These are phyloP conservation scores for Candida lessepsii DNA, from an alignment of 805 yeast species.

Conservation along the genomic window DNA sequence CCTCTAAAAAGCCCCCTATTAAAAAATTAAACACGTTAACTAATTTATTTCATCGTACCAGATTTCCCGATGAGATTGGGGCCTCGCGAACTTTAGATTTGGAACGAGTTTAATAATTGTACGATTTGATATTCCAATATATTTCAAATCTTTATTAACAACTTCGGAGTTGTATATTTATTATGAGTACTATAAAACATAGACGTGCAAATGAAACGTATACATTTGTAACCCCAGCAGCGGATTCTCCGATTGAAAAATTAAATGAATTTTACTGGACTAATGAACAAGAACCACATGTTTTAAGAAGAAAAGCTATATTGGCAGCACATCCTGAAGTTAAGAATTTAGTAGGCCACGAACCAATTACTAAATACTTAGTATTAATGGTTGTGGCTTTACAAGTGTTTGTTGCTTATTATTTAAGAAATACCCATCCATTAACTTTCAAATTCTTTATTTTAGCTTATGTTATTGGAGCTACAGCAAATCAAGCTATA, in stretches of 20 bases:
- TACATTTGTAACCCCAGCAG: constrained; percentile 37
- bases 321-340: constrained; percentile 77
- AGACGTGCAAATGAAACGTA: constrained; percentile 27
- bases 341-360: constrained; percentile 77
- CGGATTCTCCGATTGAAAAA: constrained; percentile 40
- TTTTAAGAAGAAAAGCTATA: constrained; percentile 68
- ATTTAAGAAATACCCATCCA: constrained; percentile 55
- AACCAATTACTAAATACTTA: constrained; percentile 80
- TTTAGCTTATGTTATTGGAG: constrained; percentile 78
- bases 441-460: constrained; percentile 53
- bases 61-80: no score
- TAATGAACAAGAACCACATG: constrained; percentile 76
- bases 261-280: constrained; percentile 82
- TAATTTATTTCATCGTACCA: no score
- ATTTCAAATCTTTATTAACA: no score
- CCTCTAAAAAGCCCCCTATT: no score
- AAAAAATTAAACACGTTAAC: no score
- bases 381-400: constrained; percentile 60
- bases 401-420: constrained; percentile 67
- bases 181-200: constrained; percentile 21
- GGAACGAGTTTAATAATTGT: background rate
- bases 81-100: no score
- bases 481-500: constrained; percentile 79
- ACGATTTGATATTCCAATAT: no score
- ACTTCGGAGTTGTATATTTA: no score